Base-by-base conservation (phyloP, 2,329 filamentous ascomycete genomes). In the Pyrenophora graminea region DNA sequence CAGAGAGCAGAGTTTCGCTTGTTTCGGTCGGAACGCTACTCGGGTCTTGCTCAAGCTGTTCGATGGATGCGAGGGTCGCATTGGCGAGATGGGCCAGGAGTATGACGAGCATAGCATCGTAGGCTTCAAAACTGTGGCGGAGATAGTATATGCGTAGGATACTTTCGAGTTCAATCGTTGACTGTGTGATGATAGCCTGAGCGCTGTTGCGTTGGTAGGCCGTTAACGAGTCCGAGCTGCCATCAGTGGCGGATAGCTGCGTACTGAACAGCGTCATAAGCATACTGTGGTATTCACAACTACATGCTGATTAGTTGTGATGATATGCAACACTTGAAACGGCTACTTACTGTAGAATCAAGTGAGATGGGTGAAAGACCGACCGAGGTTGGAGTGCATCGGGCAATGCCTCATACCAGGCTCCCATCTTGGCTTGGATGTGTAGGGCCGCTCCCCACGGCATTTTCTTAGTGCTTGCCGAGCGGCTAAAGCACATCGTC, bases 271-370 rank as follows among this genome's bases (percentile, higher is more conserved):
- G 33, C 9, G 31, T 45, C 32, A 55, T 31, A 2, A 55, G 19
- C 19, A 38, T 23, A 18, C 31, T 38, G 25, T 40, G 17, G 31
- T 42, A 53, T n/a, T 46, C 39, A 36, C 37, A 48, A 38, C 40
- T 37, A 10, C 4, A 36, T 3, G 25, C 5, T 10, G 21, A 5
- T 49, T 13, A 49, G 46, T 32, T 17, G 30, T 8, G 4, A 27
- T 25, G 9, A 9, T 17, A 18, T 10, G 17, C 2, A 13, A 3
- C 13, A 9, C 19, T n/a, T 23, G 38, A 10, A 18, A 15, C 4
- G 12, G 2, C 12, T 18, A 48, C 53, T 48, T 46, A 57, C 56
- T 59, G 56, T 27, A 59, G 33, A 32, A 57, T 33, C 10, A 59
- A 39, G 30, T 59, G 56, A 6, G 31, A 25, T 21, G 56, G 56